A percentile compares a stretch with the other conserved stretches of the same genome.
Conservation (phyloP, 2,329 filamentous ascomycete genomes). For the Fusarium sp. region DNA sequence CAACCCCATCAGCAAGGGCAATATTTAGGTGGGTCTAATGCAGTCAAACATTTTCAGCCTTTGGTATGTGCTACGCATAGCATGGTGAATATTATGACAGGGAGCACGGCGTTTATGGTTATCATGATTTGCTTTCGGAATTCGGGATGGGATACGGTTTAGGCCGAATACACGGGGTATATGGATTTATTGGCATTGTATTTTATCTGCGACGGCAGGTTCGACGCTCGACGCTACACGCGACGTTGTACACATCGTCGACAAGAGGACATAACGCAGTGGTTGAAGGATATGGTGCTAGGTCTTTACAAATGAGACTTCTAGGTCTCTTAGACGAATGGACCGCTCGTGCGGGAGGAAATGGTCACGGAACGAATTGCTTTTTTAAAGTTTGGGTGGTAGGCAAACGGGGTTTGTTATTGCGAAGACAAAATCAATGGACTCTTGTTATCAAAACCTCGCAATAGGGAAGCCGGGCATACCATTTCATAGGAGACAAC, state of each 20-base stretch:
- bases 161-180: slow-evolving; percentile 15
- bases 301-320: slow-evolving; percentile 37
- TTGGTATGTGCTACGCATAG: slow-evolving; percentile 25
- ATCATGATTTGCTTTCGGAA: slow-evolving; percentile 38
- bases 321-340: slow-evolving; percentile 47
- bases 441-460: slow-evolving; percentile 21
- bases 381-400: slow-evolving; percentile 15
- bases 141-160: slow-evolving; percentile 24
- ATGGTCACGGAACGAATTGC: slow-evolving; percentile 29
- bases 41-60: slow-evolving; percentile 18
- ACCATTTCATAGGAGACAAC: slow-evolving; percentile 13
- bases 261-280: slow-evolving; percentile 2
- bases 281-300: slow-evolving; percentile 11
- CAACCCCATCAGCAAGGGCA: slow-evolving; percentile 29
- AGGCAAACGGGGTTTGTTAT: slow-evolving; percentile 2
- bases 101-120: slow-evolving; percentile 40
- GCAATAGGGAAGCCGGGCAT: slow-evolving; percentile 5
- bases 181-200: slow-evolving; percentile 19
- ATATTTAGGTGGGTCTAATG: slow-evolving; percentile 31
- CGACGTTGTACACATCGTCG: slow-evolving; percentile 20
- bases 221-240: slow-evolving; percentile 24
- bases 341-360: slow-evolving; percentile 49
- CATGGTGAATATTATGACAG: slow-evolving; percentile 30
- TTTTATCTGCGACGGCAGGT: slow-evolving; percentile 27
- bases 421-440: slow-evolving; percentile 32